Base-by-base conservation (phyloP, 2,329 filamentous ascomycete genomes). In the Colletotrichum musae region DNA sequence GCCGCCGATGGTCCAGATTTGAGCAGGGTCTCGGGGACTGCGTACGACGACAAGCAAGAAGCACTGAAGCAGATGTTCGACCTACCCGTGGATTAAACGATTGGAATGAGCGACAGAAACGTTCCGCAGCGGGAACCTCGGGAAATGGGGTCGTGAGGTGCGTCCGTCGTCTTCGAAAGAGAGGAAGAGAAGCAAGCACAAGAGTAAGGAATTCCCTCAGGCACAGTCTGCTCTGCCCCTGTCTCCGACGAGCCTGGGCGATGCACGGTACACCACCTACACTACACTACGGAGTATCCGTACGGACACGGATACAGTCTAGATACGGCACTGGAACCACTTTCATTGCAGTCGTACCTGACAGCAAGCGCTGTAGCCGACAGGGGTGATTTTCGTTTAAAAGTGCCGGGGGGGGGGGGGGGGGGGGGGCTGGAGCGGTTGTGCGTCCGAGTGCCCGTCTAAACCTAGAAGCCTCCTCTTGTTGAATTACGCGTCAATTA, bases 51-150 rank as follows among this genome's bases (percentile, higher is more conserved):
- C 45, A 62, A 58, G n/a, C 41, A 45, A 50, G 45, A 24, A 47
- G 36, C 28, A 45, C 7, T 3, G 45, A 24, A 47, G 36, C 28
- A 45, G 12, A 10, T 36, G 32, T 47, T 41, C 9, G 36, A 53
- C 45, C 36, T 69, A 57, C 56, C 18, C 56, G 43, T 59, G 54
- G 24, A 41, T 52, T 50, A 21, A 60, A 56, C 18, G 24, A 66
- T 47, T 61, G 41, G 41, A 66, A 60, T 66, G 62, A 69, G 66
- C 51, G 62, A 60, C 62, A 69, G 54, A 68, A 32, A 60, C n/a
- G 66, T 65, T 66, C 66, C 50, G 43, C 56, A 15, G 36, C 21
- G 48, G 66, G 54, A 60, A 66, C 45, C 53, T 56, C 51, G 61
- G 56, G 18, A 32, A 54, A 45, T 41, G 50, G 50, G 50, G 28